A percentile compares a stretch with the other conserved stretches of the same genome.
Evolutionary conservation across 768 basidiomycete species (phyloP).

Genomic region (Tricholoma furcatifolium): DNA sequence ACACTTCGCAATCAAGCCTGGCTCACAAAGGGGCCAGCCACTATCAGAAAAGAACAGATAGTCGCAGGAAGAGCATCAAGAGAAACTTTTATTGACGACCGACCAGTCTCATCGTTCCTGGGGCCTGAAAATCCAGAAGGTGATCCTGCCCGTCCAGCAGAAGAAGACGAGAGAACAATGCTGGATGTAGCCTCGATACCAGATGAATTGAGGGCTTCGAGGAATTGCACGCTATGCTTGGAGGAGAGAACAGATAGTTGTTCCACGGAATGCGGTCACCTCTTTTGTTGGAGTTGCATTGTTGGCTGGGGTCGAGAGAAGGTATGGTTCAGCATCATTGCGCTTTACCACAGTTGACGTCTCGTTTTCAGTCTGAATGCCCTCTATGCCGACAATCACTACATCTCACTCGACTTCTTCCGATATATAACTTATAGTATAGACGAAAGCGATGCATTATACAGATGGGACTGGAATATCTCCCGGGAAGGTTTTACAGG

Average conservation of each 20-base stretch:
- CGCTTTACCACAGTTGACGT: constrained; percentile 4
- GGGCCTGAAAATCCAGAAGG: constrained; percentile 49
- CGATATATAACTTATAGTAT: constrained; percentile 78
- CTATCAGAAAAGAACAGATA: constrained; percentile 33
- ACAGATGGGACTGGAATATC: constrained; percentile 6
- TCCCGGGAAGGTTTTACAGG: constrained; percentile 7
- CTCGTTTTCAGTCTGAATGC: constrained; percentile 67
- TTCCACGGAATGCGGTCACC: constrained; percentile 85
- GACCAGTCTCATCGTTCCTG: constrained; percentile 57
- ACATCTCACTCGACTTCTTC: constrained; percentile 64
- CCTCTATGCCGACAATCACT: constrained; percentile 82
- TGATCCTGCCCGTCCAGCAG: constrained; percentile 54
- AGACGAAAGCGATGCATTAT: constrained; percentile 9
- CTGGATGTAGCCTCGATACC: constrained; percentile 61
- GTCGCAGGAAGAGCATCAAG: constrained; percentile 20
- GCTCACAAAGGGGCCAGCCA: constrained; percentile 1
- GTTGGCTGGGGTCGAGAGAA: constrained; percentile 89
- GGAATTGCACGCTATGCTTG: constrained; percentile 81
- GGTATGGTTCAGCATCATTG: constrained; percentile 35
- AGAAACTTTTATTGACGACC: constrained; percentile 56
- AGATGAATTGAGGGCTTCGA: constrained; percentile 46
- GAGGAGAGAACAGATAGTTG: constrained; percentile 82
- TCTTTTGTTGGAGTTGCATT: constrained; percentile 91
- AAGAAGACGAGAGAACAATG: constrained; percentile 69
- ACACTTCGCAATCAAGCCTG: constrained; percentile 35